Evolutionary conservation across 257 asterid genomes (phyloP), one percentile per base, ranked within the genome.

Genomic region (Nicotiana knightiana): DNA sequence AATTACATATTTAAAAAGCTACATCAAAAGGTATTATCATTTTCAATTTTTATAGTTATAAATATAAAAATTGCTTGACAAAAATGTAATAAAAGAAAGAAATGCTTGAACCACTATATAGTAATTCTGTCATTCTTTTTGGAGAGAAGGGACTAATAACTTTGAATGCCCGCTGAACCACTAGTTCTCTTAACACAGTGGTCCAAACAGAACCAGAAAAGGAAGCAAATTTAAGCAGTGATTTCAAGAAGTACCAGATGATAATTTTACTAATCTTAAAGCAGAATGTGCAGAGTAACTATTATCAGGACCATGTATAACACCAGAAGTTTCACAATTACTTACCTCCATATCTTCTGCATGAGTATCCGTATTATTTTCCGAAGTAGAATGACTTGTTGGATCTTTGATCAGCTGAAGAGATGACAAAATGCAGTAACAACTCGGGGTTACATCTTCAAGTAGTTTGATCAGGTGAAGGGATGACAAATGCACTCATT

Each of bases 361-460:
- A 83, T 81, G 84, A 53, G 86, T 28, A 86, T 87, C 87, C 33
- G 26, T 79, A 79, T 79, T 80, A 78, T 79, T 86, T 84, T 82
- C 85, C 64, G 57, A 53, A 26, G 87, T 81, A 82, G 89, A 85
- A 87, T 87, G 93, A 84, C 86, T 85, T 53, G 24, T 83, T n/a
- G 83, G 87, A 86, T 90, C 91, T 76, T 91, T 93, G 59, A 94
- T 77, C 83, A 90, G 91, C 98, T 96, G 93, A 87, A 86, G 59
- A 82, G 84, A 82, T 82, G 84, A 58, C 24, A 81, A 71, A 77
- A 79, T 51, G 43, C 63, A 73, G 79, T 7, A 73, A 73, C 79
- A 73, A 73, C 16, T 15, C 26, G 33, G 24, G 24, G 43, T 73
- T 73, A 73, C 79, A 73, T 73, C 39, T 51, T 73, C 63, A 73